Evolutionary conservation across 2,329 filamentous ascomycete species (phyloP).

Genomic region (Beauveria pseudobassiana): DNA sequence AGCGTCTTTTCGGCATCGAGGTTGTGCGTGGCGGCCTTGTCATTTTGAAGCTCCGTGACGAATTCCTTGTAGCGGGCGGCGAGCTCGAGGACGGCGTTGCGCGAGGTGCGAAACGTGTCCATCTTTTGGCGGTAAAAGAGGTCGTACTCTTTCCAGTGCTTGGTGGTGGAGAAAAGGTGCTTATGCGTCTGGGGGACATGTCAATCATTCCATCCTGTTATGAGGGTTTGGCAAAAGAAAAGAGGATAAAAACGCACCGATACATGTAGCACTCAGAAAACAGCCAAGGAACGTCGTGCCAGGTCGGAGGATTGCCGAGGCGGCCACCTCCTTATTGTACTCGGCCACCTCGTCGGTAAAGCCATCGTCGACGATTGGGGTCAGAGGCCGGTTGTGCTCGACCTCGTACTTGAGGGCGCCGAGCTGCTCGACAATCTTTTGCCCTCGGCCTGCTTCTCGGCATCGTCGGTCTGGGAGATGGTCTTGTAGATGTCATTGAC

Average conservation of each 20-base stretch:
- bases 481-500: constrained; percentile 92
- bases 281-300: constrained; percentile 84
- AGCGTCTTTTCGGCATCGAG: constrained; percentile 67
- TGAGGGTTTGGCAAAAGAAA: neutral
- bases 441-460: constrained; percentile 66
- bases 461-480: constrained; percentile 49
- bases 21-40: constrained; percentile 45
- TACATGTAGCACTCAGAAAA: constrained; percentile 94
- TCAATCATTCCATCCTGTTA: constrained; percentile 8
- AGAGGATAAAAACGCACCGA: constrained; percentile 13
- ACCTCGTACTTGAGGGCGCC: constrained; percentile 88
- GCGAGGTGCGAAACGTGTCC: constrained; percentile 84
- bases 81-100: constrained; percentile 76
- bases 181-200: constrained; percentile 54
- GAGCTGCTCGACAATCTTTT: constrained; percentile 77
- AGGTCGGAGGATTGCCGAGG: constrained; percentile 61
- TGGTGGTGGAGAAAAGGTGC: constrained; percentile 69
- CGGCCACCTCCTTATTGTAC: constrained; percentile 81
- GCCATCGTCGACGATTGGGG: constrained; percentile 70
- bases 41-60: constrained; percentile 53
- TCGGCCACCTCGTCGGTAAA: constrained; percentile 67
- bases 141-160: constrained; percentile 85
- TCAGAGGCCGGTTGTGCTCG: constrained; percentile 77
- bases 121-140: constrained; percentile 87
- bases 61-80: constrained; percentile 72